Evolutionary conservation across 192 early-diverging fungal species (phyloP).

Genomic region (Coemansia guatemalensis): DNA sequence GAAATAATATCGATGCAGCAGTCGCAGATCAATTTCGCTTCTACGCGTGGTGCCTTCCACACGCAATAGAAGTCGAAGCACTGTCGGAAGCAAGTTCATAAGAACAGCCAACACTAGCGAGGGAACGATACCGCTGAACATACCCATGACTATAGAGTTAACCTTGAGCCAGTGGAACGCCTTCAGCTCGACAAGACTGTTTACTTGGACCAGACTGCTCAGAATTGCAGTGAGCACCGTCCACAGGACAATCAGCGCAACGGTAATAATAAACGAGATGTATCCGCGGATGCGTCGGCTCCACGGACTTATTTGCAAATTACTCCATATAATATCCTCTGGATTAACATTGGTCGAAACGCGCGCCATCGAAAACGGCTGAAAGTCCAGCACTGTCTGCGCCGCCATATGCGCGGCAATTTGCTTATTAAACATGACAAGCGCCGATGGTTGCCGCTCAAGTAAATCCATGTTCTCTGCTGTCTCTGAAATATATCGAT

Average conservation of each 20-base stretch:
- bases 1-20: slow-evolving; percentile 74
- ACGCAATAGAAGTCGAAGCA: slow-evolving; percentile 62
- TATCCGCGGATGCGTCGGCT: slow-evolving; percentile 58
- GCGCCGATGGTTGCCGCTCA: slow-evolving; percentile 62
- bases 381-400: slow-evolving; percentile 61
- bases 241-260: slow-evolving; percentile 72
- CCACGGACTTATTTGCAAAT: slow-evolving; percentile 59
- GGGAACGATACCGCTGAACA: slow-evolving; percentile 79
- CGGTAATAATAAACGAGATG: slow-evolving; percentile 51
- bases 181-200: slow-evolving; percentile 53
- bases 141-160: slow-evolving; percentile 26
- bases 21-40: slow-evolving; percentile 60
- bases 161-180: slow-evolving; percentile 48
- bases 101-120: slow-evolving; percentile 66
- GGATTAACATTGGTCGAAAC: slow-evolving; percentile 65
- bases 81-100: slow-evolving; percentile 65
- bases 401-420: slow-evolving; percentile 79
- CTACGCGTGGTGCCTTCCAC: slow-evolving; percentile 62
- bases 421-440: slow-evolving; percentile 77
- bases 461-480: slow-evolving; percentile 29
- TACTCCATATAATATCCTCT: slow-evolving; percentile 80
- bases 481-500: slow-evolving; percentile 44
- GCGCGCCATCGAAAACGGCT: slow-evolving; percentile 64
- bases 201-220: slow-evolving; percentile 55
- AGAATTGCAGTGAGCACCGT: slow-evolving; percentile 65